phyloP scores from a whole-genome alignment of 2,329 filamentous ascomycete species.

The Cladobotryum mycophilum region DNA sequence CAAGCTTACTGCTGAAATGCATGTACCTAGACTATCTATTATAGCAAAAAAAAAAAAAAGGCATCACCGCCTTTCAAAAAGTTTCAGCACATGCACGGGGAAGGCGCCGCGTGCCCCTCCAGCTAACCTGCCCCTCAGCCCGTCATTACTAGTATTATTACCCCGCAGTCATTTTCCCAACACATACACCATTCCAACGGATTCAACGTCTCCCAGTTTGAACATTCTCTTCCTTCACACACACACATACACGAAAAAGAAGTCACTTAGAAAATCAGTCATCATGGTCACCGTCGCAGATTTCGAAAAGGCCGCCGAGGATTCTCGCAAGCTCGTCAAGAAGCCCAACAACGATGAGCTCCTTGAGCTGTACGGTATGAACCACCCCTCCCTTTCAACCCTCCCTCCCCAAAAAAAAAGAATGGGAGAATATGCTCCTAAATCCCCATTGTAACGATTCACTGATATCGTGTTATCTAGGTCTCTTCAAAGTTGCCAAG shows the following conservation, averaged over 20 bases:
- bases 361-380: slow-evolving; percentile 53
- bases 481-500: slow-evolving; percentile 51
- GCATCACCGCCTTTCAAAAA: too few relatives aligned
- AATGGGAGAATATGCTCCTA: neutral
- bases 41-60: too few relatives aligned
- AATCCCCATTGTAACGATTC: neutral
- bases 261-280: slow-evolving; percentile 13
- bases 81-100: too few relatives aligned
- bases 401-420: neutral
- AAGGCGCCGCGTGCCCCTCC: too few relatives aligned
- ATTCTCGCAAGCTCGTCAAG: slow-evolving; percentile 61
- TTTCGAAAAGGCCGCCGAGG: slow-evolving; percentile 50
- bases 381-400: neutral
- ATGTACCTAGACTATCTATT: too few relatives aligned
- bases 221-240: too few relatives aligned
- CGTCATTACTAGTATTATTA: too few relatives aligned
- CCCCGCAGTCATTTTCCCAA: too few relatives aligned
- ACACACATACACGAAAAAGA: neutral
- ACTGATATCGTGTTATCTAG: slow-evolving; percentile 26
- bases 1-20: too few relatives aligned
- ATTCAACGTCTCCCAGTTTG: too few relatives aligned
- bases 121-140: too few relatives aligned
- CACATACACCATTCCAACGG: too few relatives aligned
- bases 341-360: slow-evolving; percentile 61
- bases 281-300: slow-evolving; percentile 37